Evolutionary conservation across 1,284 basidiomycete genomes (phyloP).

Genomic region (Cutaneotrichosporon cavernicola): DNA sequence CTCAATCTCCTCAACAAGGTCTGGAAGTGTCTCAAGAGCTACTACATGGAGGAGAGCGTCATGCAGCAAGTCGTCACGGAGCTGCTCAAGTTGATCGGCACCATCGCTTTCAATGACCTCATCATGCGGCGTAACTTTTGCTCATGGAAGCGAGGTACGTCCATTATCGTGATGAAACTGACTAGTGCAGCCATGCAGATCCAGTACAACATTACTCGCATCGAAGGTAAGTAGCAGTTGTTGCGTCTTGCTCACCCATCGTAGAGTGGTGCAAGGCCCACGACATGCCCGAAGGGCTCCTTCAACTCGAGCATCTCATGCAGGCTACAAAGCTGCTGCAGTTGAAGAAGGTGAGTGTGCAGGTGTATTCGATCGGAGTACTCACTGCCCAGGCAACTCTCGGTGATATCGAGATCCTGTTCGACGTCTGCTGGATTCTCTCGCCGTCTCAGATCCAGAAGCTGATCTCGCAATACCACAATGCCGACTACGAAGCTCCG

Average conservation of each 20-base stretch:
- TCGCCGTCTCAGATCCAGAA: constrained; percentile 99
- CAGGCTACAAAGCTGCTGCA: constrained; percentile 98
- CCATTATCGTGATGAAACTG: not conserved
- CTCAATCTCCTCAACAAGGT: constrained; percentile 96
- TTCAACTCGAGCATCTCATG: constrained; percentile 98
- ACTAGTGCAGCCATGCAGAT: constrained; percentile 85
- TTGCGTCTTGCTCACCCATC: constrained; percentile 37
- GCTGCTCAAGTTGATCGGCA: constrained; percentile 91
- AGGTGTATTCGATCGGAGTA: not conserved
- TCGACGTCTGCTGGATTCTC: constrained; percentile 99
- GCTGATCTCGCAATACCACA: constrained; percentile 97
- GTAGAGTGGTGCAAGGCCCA: constrained; percentile 84
- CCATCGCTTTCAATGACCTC: constrained; percentile 97
- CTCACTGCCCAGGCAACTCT: constrained; percentile 66
- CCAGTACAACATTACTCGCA: constrained; percentile 96
- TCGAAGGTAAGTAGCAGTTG: constrained; percentile 66
- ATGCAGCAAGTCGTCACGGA: constrained; percentile 97
- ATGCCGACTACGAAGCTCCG: constrained; percentile 87
- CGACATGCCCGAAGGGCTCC: constrained; percentile 97
- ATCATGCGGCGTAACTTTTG: constrained; percentile 99
- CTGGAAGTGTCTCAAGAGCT: constrained; percentile 97
- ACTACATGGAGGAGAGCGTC: constrained; percentile 97
- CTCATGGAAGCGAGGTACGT: constrained; percentile 95
- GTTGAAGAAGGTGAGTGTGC: constrained; percentile 80
- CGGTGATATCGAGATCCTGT: constrained; percentile 96